Evolutionary conservation across 2,329 filamentous ascomycete genomes (phyloP).

Genomic region (Fusarium metavorans): DNA sequence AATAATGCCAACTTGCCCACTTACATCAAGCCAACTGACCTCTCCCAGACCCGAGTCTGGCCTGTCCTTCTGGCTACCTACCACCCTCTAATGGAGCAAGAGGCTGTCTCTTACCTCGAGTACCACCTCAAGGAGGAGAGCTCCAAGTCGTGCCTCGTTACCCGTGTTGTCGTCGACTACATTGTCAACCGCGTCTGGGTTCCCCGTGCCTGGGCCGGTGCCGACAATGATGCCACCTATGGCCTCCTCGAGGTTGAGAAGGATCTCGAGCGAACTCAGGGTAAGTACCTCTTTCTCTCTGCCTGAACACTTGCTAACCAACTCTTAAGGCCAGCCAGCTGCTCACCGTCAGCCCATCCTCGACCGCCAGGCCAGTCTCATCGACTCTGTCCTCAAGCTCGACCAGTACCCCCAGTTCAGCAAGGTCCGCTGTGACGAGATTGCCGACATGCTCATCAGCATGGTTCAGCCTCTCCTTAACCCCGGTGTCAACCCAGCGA

Average conservation of each 20-base stretch:
- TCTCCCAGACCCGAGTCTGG: conserved; percentile 51
- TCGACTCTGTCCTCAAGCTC: conserved; percentile 54
- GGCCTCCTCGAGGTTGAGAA: conserved; percentile 52
- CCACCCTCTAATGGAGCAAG: conserved; percentile 51
- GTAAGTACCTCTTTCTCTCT: conserved; percentile 32
- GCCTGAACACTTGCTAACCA: conserved; percentile 7
- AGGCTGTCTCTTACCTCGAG: conserved; percentile 56
- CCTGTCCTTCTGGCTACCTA: conserved; percentile 53
- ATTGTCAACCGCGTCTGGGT: conserved; percentile 57
- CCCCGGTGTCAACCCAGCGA: conserved; percentile 46
- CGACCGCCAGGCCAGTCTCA: conserved; percentile 51
- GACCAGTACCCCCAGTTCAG: conserved; percentile 48
- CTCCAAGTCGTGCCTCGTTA: conserved; percentile 57
- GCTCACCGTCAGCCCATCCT: conserved; percentile 54
- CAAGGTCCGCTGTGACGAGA: conserved; percentile 53
- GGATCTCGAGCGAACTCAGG: conserved; percentile 51
- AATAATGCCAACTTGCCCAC: conserved; percentile 49
- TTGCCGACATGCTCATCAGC: conserved; percentile 54
- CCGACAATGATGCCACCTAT: conserved; percentile 50
- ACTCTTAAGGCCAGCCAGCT: conserved; percentile 49
- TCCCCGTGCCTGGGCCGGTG: conserved; percentile 54
- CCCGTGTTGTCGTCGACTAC: conserved; percentile 57
- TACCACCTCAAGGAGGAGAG: conserved; percentile 55
- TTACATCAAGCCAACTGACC: conserved; percentile 42
- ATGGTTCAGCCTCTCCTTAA: conserved; percentile 57